phyloP scores from a whole-genome alignment of 768 basidiomycete species.

The Symmetrospora coprosmae region DNA sequence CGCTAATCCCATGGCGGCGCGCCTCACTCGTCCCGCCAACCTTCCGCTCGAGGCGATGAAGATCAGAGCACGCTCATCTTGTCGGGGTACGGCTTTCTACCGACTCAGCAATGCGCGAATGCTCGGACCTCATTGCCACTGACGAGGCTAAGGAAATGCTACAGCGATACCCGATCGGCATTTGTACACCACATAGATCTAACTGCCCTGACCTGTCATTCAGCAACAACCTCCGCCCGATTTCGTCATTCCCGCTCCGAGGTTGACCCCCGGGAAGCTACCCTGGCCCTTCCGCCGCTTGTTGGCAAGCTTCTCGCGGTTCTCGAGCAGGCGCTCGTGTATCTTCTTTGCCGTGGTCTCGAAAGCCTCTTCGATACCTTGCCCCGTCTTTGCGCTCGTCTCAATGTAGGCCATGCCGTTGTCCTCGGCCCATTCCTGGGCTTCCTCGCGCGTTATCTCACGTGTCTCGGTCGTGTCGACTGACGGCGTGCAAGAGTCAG shows the following conservation, averaged over 20 bases:
- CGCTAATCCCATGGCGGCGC: too few relatives aligned
- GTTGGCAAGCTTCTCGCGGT: neutral
- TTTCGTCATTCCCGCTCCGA: neutral
- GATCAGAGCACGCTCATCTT: too few relatives aligned
- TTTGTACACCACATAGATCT: too few relatives aligned
- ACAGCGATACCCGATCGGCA: too few relatives aligned
- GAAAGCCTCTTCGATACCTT: constrained; percentile 29
- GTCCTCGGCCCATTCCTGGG: constrained; percentile 24
- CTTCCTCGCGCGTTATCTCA: constrained; percentile 24
- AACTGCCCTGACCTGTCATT: too few relatives aligned
- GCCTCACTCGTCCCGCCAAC: too few relatives aligned
- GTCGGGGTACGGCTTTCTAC: too few relatives aligned
- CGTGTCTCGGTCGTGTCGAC: constrained; percentile 20
- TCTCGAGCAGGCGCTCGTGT: neutral
- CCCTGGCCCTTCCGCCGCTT: constrained; percentile 13
- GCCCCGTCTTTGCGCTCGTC: constrained; percentile 29
- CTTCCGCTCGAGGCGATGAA: too few relatives aligned
- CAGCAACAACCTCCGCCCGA: constrained; percentile 5
- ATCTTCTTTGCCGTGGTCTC: constrained; percentile 16
- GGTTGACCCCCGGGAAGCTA: constrained; percentile 5
- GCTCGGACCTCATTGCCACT: too few relatives aligned
- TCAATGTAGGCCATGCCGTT: constrained; percentile 30
- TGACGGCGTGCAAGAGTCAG: neutral
- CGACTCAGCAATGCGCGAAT: too few relatives aligned
- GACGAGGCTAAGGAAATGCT: too few relatives aligned